Base-by-base conservation (phyloP, 2,329 filamentous ascomycete genomes). In the Acrodontium crateriforme region DNA sequence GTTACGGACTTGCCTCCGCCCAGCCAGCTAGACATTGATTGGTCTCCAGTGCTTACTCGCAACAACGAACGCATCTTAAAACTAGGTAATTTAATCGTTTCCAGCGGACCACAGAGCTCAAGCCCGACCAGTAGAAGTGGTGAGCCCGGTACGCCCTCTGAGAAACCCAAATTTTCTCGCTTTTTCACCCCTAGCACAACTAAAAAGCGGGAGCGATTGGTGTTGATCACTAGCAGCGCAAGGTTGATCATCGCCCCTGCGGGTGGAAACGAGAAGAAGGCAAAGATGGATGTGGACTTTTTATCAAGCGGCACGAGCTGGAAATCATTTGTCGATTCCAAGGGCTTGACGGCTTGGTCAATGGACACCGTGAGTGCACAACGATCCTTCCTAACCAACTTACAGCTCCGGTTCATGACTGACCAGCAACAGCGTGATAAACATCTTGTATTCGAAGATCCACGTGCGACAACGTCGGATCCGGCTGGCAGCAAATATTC, bases 1-100 rank as follows among this genome's bases (percentile, higher is more conserved):
- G 91, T 98, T 35, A 95, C 89, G 1, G 89, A 98, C 53, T 66
- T 98, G 7, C 84, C 89, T 10, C 87, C 89, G n/a, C 89, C 89
- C 1, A 93, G 81, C 27, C 89, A 95, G 53, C 63, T 98, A 15
- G 89, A 98, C 49, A 92, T 98, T 32, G 89, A 98, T 56, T 98
- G 89, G 89, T 94, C 87, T 1, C 89, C 89, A 1, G 85, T 98
- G 4, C 62, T 98, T 30, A 94, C 81, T 7, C 75, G 77, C 46
- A 77, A 74, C 34, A 94, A 95, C 47, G 89, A 98, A 55, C 73
- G 89, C 18, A 98, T 98, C 41, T 56, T 98, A 37, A 94, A 92
- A 53, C 64, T 98, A 13, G 89, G 89, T 2, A 93, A 98, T 46
- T 60, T 94, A 38, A 71, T 84, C 54, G 85, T 98, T 6, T 66